These are phyloP conservation scores for Paraphaeosphaeria sporulosa DNA, from an alignment of 2,329 filamentous ascomycete genomes.

Conservation along the genomic window DNA sequence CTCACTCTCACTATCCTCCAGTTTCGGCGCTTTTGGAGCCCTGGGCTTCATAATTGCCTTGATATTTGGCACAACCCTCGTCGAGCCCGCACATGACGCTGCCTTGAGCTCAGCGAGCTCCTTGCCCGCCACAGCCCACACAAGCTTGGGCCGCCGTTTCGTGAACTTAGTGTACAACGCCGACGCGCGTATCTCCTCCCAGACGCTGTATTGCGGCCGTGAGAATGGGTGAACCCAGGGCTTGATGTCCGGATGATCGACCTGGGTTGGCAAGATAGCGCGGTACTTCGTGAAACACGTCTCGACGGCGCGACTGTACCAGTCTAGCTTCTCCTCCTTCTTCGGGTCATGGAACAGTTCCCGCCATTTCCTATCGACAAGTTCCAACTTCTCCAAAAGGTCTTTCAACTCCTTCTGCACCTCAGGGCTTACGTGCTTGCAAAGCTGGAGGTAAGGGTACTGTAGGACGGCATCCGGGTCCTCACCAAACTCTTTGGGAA, in stretches of 20 bases:
- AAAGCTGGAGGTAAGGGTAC: conserved; percentile 14
- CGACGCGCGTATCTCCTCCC: conserved; percentile 58
- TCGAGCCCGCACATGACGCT: conserved; percentile 11
- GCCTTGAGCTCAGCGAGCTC: conserved; percentile 51
- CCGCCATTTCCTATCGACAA: conserved; percentile 21
- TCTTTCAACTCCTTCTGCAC: conserved; percentile 1
- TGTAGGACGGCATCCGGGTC: conserved; percentile 15
- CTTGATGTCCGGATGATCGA: conserved; percentile 19
- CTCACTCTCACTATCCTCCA: conserved; percentile 25
- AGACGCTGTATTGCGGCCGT: conserved; percentile 31
- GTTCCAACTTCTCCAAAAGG: conserved; percentile 7
- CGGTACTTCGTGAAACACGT: conserved; percentile 26
- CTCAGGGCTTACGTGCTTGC: neutral
- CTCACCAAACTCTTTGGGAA: conserved; percentile 28
- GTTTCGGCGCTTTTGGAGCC: conserved; percentile 29
- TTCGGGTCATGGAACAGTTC: neutral
- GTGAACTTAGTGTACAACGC: conserved; percentile 44
- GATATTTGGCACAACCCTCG: conserved; percentile 28
- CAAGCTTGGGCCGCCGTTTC: conserved; percentile 33
- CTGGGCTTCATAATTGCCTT: conserved; percentile 42
- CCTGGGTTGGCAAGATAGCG: conserved; percentile 22
- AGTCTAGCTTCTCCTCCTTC: conserved; percentile 7
- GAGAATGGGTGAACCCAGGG: conserved; percentile 23
- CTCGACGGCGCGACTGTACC: conserved; percentile 24
- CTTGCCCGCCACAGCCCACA: conserved; percentile 51